These are phyloP conservation scores for Ophiostoma angusticollis DNA, from an alignment of 2,329 filamentous ascomycete species.

Conservation along the genomic window DNA sequence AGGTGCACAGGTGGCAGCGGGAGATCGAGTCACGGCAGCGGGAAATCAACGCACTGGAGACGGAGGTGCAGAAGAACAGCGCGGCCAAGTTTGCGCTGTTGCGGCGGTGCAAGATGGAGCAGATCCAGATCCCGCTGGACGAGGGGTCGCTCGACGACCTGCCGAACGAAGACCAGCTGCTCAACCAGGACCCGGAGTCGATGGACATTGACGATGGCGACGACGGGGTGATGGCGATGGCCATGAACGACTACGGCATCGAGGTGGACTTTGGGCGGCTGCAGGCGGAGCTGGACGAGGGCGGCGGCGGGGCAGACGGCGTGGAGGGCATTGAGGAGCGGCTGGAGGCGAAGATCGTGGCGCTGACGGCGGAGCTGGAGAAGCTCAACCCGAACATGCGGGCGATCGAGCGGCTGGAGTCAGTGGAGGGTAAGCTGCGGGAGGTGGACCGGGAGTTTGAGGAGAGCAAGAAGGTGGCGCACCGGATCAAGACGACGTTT, in stretches of 20 bases:
- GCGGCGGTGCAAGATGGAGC: constrained; percentile 83
- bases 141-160: constrained; percentile 70
- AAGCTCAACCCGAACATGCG: constrained; percentile 96
- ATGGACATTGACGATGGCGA: constrained; percentile 84
- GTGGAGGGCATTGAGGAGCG: constrained; percentile 60
- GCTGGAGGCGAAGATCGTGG: constrained; percentile 64
- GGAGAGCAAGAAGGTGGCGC: constrained; percentile 61
- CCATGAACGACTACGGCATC: constrained; percentile 82
- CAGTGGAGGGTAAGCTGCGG: constrained; percentile 69
- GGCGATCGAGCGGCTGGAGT: constrained; percentile 80
- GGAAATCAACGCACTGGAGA: constrained; percentile 66
- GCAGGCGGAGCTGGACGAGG: constrained; percentile 69
- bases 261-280: constrained; percentile 73
- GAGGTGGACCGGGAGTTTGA: constrained; percentile 84
- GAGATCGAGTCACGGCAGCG: constrained; percentile 64
- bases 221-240: constrained; percentile 45
- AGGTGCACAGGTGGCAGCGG: constrained; percentile 73
- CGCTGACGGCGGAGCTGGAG: constrained; percentile 67
- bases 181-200: constrained; percentile 66
- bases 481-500: constrained; percentile 40
- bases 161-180: constrained; percentile 71
- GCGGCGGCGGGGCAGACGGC: constrained; percentile 1
- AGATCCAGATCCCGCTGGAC: constrained; percentile 71
- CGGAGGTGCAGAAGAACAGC: constrained; percentile 73
- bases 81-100: constrained; percentile 74